These are phyloP conservation scores for Penicillium lagena DNA, from an alignment of 495 filamentous ascomycete genomes.

Conservation along the genomic window DNA sequence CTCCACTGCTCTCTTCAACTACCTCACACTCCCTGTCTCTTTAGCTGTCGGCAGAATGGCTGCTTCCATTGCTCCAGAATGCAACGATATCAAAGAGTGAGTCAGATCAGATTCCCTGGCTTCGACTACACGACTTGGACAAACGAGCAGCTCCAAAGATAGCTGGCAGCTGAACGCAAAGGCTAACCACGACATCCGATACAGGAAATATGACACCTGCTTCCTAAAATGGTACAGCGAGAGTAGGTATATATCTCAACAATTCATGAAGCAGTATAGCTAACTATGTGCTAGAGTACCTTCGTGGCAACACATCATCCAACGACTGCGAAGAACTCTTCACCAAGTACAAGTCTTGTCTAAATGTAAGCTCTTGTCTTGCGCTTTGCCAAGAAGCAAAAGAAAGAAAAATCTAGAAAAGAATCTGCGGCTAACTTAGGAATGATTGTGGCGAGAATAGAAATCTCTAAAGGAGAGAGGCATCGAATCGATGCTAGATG, in stretches of 20 bases:
- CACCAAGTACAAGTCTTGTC: constrained; percentile 73
- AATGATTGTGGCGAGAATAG: constrained; percentile 29
- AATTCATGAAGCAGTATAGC: not conserved
- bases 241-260: constrained; percentile 47
- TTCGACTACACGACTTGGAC: too few species aligned
- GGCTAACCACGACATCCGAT: constrained; percentile 8
- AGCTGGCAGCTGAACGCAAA: too few species aligned
- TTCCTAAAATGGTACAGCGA: constrained; percentile 97
- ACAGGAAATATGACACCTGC: constrained; percentile 81
- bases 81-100: constrained; percentile 86
- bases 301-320: constrained; percentile 67
- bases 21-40: not conserved
- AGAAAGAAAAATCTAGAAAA: too few species aligned
- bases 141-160: too few species aligned
- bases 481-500: constrained; percentile 80
- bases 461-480: constrained; percentile 75
- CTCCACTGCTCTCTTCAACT: too few species aligned
- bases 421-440: not conserved
- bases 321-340: constrained; percentile 86
- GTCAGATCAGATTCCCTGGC: constrained; percentile 5
- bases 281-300: constrained; percentile 58
- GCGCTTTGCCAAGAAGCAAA: too few species aligned
- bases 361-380: constrained; percentile 53
- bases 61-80: constrained; percentile 60
- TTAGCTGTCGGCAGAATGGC: constrained; percentile 35